Evolutionary conservation across 768 basidiomycete species (phyloP), one percentile per base, ranked within the genome.

Genomic region (Pulveroboletus sp.): DNA sequence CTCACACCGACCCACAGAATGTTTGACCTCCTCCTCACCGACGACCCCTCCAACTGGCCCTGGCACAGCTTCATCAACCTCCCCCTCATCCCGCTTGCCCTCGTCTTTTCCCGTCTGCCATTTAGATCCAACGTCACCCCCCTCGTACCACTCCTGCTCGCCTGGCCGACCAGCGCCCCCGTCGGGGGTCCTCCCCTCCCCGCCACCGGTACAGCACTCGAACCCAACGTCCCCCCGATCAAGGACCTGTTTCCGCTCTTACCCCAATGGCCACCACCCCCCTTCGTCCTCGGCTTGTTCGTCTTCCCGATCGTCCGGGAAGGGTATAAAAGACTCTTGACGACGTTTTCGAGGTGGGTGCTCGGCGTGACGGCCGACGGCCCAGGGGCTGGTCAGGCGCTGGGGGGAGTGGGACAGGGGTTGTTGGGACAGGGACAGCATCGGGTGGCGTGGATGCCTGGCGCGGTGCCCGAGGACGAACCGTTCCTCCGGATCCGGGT

Each of bases 31-130:
- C 71, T 89, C 29, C 65, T 90, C 14, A 81, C 85, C 0, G 77
- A 85, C 52, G 83, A 90, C 59, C 82, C 82, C 1, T 68, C 71
- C 34, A 79, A 82, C 45, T 91, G 89, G 89, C 82, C 85, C 2
- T 83, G 81, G 79, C 78, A 82, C 38, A 84, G 86, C 31, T 87
- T 78, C 68, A 63, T 88, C 61, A 84, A 89, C 63, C 80, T 91
- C 14, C 86, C 86, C 7, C 65, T 85, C 29, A 75, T 91, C 34
- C 86, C 89, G 0, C 63, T 88, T 37, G 74, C 77, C 23, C 81
- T 91, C 53, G 73, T 89, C 59, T 67, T 80, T 26, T 78, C 85
- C 27, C 82, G 85, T 34, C 73, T 82, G 36, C 73, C 75, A 47
- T 35, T 70, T 17, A 66, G 59, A 31, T 64, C 63, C 20, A 55